Percentiles rank a stretch among this genome's conserved stretches.
Conservation (phyloP, 1,139 yeast genomes). For the Pichia sp. region DNA sequence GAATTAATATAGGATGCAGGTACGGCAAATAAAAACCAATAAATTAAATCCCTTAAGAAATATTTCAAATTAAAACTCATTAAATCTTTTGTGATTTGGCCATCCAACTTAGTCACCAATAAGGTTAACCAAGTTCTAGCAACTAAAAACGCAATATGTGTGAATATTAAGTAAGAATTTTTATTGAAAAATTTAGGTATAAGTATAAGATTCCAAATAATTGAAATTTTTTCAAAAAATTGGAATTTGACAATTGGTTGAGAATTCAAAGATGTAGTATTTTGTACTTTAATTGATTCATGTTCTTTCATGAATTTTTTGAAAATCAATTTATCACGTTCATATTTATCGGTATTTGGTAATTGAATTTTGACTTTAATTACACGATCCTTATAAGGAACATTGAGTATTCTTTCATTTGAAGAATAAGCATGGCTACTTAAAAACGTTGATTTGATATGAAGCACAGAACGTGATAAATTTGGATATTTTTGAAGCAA, state of each 20-base stretch:
- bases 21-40: conserved; percentile 85
- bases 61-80: conserved; percentile 76
- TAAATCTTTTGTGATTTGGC: conserved; percentile 84
- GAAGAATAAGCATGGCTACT: not conserved
- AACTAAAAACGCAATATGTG: conserved; percentile 71
- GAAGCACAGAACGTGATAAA: conserved; percentile 2
- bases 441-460: not conserved
- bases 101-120: conserved; percentile 82
- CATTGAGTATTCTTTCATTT: conserved; percentile 38
- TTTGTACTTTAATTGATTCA: conserved; percentile 15
- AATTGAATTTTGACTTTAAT: conserved; percentile 52
- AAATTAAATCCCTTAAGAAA: conserved; percentile 68
- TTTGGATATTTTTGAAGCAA: conserved; percentile 3
- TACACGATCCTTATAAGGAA: conserved; percentile 45
- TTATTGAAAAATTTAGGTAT: conserved; percentile 68
- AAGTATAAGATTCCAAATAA: conserved; percentile 68
- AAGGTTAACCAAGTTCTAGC: conserved; percentile 84
- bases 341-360: conserved; percentile 48
- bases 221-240: conserved; percentile 65
- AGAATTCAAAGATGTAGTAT: not conserved
- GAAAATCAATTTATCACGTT: conserved; percentile 62
- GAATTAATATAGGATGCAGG: conserved; percentile 94
- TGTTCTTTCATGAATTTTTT: conserved; percentile 44
- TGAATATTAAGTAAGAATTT: conserved; percentile 57
- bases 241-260: conserved; percentile 49